Evolutionary conservation across 2,329 filamentous ascomycete genomes (phyloP).

Genomic region (Westerdykella sp.): DNA sequence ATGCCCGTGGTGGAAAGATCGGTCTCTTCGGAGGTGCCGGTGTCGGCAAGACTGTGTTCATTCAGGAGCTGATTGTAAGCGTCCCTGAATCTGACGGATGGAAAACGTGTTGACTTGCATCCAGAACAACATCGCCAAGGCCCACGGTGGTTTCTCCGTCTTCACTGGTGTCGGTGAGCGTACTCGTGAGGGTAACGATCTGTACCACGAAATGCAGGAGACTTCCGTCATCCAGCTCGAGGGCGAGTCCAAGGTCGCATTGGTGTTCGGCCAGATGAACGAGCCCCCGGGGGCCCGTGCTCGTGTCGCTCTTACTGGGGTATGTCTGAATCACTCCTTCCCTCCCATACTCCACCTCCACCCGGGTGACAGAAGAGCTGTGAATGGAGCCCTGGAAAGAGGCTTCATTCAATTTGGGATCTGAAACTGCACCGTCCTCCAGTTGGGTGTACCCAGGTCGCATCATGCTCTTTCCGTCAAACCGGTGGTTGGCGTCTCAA

Average conservation of each 20-base stretch:
- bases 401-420: too few relatives aligned
- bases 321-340: constrained; percentile 1
- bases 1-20: constrained; percentile 99
- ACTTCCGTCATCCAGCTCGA: constrained; percentile 99
- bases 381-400: too few relatives aligned
- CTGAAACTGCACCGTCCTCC: too few relatives aligned
- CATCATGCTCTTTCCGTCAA: too few relatives aligned
- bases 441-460: too few relatives aligned
- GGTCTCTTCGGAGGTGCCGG: constrained; percentile 99
- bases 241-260: constrained; percentile 97
- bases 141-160: constrained; percentile 99
- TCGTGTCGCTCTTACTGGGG: constrained; percentile 94
- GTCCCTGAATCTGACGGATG: background rate
- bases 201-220: constrained; percentile 99
- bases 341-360: too few relatives aligned
- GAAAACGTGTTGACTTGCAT: constrained; percentile 20
- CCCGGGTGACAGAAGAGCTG: too few relatives aligned
- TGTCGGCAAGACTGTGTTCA: constrained; percentile 99
- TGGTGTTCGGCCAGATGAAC: constrained; percentile 99
- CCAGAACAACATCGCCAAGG: constrained; percentile 99
- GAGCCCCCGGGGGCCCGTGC: constrained; percentile 99
- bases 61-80: constrained; percentile 93
- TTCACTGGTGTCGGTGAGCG: constrained; percentile 99
- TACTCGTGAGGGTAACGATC: constrained; percentile 99
- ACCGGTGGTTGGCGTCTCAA: too few relatives aligned